phyloP scores from a whole-genome alignment of 345 rosid species.

The Xanthoceras sorbifolium region DNA sequence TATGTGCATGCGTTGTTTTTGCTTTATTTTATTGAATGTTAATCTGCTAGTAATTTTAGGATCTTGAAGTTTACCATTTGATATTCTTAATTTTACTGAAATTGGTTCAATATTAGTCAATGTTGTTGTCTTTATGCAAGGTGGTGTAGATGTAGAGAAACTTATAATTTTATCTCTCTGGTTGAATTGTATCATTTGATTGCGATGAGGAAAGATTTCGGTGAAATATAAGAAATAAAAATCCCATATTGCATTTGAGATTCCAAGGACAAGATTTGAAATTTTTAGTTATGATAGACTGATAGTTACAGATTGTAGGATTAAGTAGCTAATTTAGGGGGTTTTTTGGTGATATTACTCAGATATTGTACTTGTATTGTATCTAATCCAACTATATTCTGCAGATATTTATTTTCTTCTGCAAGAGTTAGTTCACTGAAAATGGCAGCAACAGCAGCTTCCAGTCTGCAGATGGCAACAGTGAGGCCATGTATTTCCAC shows the following conservation, averaged over 20 bases:
- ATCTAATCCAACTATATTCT: not conserved
- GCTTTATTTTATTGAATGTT: not conserved
- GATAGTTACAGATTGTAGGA: not conserved
- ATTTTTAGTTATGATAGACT: too few species aligned
- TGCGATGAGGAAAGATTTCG: not conserved
- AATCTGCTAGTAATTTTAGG: not conserved
- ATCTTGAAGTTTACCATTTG: not conserved
- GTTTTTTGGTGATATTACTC: not conserved
- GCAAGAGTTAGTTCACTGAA: slow-evolving; percentile 26
- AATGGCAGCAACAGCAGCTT: slow-evolving; percentile 68
- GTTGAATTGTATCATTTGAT: not conserved
- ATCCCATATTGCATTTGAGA: not conserved
- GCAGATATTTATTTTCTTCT: slow-evolving; percentile 28
- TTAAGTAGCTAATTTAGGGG: not conserved
- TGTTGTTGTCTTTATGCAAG: not conserved
- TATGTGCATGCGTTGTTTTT: slow-evolving; percentile 3
- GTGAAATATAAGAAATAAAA: not conserved
- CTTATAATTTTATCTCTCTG: not conserved
- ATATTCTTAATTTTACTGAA: not conserved
- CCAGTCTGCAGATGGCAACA: slow-evolving; percentile 57
- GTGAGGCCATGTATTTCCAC: slow-evolving; percentile 55
- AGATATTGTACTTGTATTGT: not conserved
- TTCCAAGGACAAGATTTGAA: not conserved
- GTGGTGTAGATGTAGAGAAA: not conserved
- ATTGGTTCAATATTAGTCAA: not conserved